Base-by-base conservation (phyloP, 2,329 filamentous ascomycete genomes). In the Pezicula rhizophila region DNA sequence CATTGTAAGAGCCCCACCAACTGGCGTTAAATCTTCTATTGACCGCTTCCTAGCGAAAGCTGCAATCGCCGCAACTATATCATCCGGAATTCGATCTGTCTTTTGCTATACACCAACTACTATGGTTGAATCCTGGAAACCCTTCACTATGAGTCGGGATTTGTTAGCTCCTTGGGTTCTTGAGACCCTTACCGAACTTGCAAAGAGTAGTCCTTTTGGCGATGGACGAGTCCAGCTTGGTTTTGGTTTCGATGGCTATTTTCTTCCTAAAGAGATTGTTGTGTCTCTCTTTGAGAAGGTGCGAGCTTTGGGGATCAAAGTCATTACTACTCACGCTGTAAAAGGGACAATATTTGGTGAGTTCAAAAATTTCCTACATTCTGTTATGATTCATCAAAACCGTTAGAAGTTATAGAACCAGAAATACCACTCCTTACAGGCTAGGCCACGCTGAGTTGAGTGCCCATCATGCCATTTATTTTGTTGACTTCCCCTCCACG, bases 21-120 rank as follows among this genome's bases (percentile, higher is more conserved):
- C 38, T 14, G 14, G 11, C 46, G 26, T 26, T 54, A 23, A 50
- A 31, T 46, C 15, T 23, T 23, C 23, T 23, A 23, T 23, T 23
- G 6, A 23, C 23, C 4, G 23, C 26, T 55, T 3, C 43, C 8
- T 34, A 64, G 61, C 53, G 2, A 53, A 62, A 44, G 60, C 63
- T n/a, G 68, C 65, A 25, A 61, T 74, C 31, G 63, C 68, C 11
- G 72, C 68, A 20, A 67, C 70, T 4, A 57, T 66, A 3, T 60
- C 69, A 8, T 71, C 72, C 1, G 73, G 74, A 2, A 67, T 77
- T 15, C 68, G 74, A 5, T 69, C 71, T 7, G 60, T 74, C 5
- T 76, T 70, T 57, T 69, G 68, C 49, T 72, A 70, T 51, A 64
- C 63, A 8, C 67, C 68, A 2, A 65, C 64, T 2, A 55, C 59